Conservation (phyloP, 1,139 yeast species). For the Blastobotrys proliferans region DNA sequence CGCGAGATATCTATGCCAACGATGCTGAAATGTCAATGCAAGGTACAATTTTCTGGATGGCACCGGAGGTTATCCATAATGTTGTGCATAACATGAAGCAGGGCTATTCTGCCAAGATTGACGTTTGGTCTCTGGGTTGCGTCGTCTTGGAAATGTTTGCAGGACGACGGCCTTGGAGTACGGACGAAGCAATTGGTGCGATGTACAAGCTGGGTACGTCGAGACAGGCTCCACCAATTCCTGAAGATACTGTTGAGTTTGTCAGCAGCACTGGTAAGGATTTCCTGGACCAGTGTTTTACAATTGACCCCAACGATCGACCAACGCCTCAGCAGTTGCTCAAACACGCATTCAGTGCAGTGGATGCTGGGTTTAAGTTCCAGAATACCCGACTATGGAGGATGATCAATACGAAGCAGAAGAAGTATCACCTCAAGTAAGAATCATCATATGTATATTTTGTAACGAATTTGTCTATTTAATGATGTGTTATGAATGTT, state of each 20-base stretch:
- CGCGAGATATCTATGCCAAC: constrained; percentile 82
- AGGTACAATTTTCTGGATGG: constrained; percentile 99
- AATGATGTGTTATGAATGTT: too few relatives aligned
- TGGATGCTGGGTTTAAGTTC: constrained; percentile 52
- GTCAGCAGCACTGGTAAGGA: constrained; percentile 63
- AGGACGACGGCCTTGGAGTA: constrained; percentile 51
- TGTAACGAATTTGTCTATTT: too few relatives aligned
- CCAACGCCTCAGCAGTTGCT: constrained; percentile 80
- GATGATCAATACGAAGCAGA: constrained; percentile 49
- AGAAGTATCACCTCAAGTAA: constrained; percentile 22
- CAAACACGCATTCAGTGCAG: constrained; percentile 56
- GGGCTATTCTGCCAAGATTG: constrained; percentile 93
- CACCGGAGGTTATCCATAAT: constrained; percentile 93
- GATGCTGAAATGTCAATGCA: constrained; percentile 97
- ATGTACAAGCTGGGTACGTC: constrained; percentile 61
- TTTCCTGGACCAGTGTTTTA: constrained; percentile 75
- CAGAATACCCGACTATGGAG: constrained; percentile 59
- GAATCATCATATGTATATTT: too few relatives aligned
- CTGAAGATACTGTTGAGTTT: constrained; percentile 68
- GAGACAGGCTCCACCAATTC: constrained; percentile 90
- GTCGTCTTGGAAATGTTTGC: constrained; percentile 90
- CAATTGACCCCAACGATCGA: constrained; percentile 68
- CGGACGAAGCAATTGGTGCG: constrained; percentile 51
- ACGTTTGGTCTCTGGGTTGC: constrained; percentile 78
- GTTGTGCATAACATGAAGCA: constrained; percentile 72